Evolutionary conservation across 495 filamentous ascomycete genomes (phyloP).

Genomic region (Acidomyces sp.): DNA sequence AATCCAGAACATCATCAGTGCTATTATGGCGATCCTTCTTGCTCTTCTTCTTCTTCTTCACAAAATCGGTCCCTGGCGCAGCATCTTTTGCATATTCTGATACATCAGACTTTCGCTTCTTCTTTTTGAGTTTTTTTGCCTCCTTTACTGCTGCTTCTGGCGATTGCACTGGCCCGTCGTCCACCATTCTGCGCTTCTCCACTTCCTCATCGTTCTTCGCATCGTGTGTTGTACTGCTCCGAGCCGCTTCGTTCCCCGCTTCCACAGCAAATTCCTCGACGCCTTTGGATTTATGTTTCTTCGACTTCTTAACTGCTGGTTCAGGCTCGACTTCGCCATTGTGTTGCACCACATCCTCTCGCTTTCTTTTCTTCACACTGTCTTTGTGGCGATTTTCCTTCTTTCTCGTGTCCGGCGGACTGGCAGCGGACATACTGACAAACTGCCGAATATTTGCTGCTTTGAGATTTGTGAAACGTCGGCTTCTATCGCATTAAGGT

Average conservation of each 20-base stretch:
- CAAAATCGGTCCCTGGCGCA: too few species aligned
- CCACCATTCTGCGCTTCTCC: slow-evolving; percentile 1
- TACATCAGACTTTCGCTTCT: too few species aligned
- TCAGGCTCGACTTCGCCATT: background rate
- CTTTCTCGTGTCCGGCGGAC: slow-evolving; percentile 2
- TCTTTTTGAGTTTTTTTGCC: slow-evolving; percentile 6
- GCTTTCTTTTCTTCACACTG: slow-evolving; percentile 13
- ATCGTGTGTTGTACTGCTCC: too few species aligned
- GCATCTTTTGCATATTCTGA: too few species aligned
- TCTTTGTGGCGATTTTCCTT: background rate
- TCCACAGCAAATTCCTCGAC: background rate
- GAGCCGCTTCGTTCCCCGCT: background rate
- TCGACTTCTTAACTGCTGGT: slow-evolving; percentile 4
- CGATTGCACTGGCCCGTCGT: background rate
- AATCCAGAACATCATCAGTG: too few species aligned
- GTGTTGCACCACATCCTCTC: slow-evolving; percentile 6
- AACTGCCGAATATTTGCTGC: too few species aligned
- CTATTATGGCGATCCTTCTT: background rate
- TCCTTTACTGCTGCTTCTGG: slow-evolving; percentile 1
- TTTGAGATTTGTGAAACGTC: too few species aligned
- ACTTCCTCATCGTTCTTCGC: background rate
- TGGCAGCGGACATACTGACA: background rate
- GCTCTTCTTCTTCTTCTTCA: slow-evolving; percentile 4
- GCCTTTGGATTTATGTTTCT: slow-evolving; percentile 5
- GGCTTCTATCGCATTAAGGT: too few species aligned